phyloP scores from a whole-genome alignment of 805 yeast species.

The Komagataella pastoris region DNA sequence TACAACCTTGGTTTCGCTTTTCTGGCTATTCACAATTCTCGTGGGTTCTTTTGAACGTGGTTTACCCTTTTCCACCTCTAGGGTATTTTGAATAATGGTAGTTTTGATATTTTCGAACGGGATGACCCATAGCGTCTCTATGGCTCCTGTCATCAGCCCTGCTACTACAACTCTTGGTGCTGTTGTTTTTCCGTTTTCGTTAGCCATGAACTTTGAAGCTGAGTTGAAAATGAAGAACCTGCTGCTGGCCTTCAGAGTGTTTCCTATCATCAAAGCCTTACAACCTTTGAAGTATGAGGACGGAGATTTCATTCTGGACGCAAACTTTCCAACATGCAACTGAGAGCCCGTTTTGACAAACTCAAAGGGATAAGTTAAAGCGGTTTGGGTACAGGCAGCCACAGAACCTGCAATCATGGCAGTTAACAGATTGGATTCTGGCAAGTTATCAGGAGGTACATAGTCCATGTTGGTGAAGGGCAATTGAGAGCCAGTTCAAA shows the following conservation, averaged over 20 bases:
- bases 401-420: constrained; percentile 48
- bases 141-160: constrained; percentile 69
- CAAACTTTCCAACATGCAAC: constrained; percentile 18
- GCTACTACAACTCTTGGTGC: constrained; percentile 80
- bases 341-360: constrained; percentile 55
- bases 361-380: constrained; percentile 61
- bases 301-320: constrained; percentile 20
- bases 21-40: neutral
- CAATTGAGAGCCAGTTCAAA: neutral
- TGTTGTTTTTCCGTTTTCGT: constrained; percentile 42
- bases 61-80: constrained; percentile 12
- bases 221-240: constrained; percentile 66
- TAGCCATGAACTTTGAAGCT: constrained; percentile 56
- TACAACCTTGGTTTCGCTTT: neutral
- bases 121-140: constrained; percentile 51
- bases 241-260: constrained; percentile 57
- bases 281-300: constrained; percentile 40
- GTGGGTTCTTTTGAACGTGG: neutral
- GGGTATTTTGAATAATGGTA: constrained; percentile 61
- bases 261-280: constrained; percentile 65
- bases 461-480: neutral
- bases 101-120: constrained; percentile 59
- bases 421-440: constrained; percentile 31
- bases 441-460: neutral
- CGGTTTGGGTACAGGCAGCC: constrained; percentile 51